Conservation (phyloP, 1,139 yeast genomes). For the Pichiaceae sp. region DNA sequence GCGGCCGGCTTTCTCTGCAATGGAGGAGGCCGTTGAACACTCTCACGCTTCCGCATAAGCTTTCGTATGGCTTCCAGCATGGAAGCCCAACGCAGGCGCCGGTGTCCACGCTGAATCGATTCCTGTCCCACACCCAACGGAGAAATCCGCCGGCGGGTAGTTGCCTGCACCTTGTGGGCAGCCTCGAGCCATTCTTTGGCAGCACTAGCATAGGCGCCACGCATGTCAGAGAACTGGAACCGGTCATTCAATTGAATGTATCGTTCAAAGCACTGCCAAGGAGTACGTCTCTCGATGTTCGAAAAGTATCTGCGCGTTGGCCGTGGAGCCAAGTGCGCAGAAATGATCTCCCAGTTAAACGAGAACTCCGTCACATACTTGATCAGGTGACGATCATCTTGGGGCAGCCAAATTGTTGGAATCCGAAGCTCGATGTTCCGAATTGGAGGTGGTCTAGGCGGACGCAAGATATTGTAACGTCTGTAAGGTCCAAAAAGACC, state of each 20-base stretch:
- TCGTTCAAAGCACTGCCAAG: constrained; percentile 98
- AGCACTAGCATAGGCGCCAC: constrained; percentile 74
- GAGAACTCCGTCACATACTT: constrained; percentile 80
- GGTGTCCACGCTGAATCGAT: constrained; percentile 87
- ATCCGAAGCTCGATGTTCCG: constrained; percentile 73
- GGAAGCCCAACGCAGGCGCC: constrained; percentile 87
- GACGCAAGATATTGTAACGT: constrained; percentile 54
- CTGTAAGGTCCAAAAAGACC: constrained; percentile 56
- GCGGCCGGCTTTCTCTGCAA: constrained; percentile 26
- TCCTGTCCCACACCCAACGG: constrained; percentile 90
- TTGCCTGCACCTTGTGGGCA: constrained; percentile 80
- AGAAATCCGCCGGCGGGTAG: constrained; percentile 78
- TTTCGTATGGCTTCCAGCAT: constrained; percentile 95
- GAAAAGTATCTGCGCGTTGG: constrained; percentile 69
- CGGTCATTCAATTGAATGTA: constrained; percentile 88
- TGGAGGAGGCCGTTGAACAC: constrained; percentile 45
- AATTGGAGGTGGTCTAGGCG: constrained; percentile 84
- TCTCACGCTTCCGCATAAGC: constrained; percentile 82
- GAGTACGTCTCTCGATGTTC: constrained; percentile 87
- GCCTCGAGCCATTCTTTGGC: constrained; percentile 93
- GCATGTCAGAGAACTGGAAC: constrained; percentile 77
- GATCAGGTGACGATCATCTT: constrained; percentile 76
- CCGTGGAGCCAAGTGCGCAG: constrained; percentile 65
- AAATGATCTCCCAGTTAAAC: constrained; percentile 88
- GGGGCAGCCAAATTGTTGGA: constrained; percentile 94